phyloP scores from a whole-genome alignment of 2,329 filamentous ascomycete genomes.

The Endocalyx cinctus region DNA sequence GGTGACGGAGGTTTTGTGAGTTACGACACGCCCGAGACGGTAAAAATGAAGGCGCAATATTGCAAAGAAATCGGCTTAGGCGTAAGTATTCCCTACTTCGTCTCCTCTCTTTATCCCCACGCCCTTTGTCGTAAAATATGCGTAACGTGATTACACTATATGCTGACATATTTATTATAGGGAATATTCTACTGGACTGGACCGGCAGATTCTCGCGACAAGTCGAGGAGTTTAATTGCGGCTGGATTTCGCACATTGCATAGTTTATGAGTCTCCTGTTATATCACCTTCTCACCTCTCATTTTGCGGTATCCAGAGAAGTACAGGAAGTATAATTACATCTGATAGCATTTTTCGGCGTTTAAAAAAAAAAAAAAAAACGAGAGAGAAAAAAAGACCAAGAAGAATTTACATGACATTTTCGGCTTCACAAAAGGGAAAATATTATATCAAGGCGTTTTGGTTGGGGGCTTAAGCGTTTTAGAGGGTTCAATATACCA shows the following conservation, averaged over 20 bases:
- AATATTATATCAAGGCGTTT: too few species aligned
- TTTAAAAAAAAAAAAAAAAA: constrained; percentile 3
- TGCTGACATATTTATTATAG: constrained; percentile 27
- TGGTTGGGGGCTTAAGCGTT: too few species aligned
- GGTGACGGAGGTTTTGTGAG: constrained; percentile 73
- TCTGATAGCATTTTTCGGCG: constrained; percentile 1
- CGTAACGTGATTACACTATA: constrained; percentile 3
- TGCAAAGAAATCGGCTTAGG: constrained; percentile 67
- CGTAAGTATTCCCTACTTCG: constrained; percentile 33
- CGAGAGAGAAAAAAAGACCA: too few species aligned
- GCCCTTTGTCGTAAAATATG: neutral
- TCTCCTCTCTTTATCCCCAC: constrained; percentile 4
- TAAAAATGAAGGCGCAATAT: constrained; percentile 69
- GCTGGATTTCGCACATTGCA: constrained; percentile 57
- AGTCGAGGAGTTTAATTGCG: constrained; percentile 52
- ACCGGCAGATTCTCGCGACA: constrained; percentile 61
- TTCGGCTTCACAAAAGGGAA: too few species aligned
- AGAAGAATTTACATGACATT: too few species aligned
- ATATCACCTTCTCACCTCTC: too few species aligned
- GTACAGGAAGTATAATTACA: neutral
- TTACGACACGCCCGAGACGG: constrained; percentile 75
- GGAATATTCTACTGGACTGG: constrained; percentile 81
- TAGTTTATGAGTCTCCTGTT: constrained; percentile 27
- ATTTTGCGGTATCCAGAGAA: neutral
- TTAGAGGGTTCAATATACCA: too few species aligned